A percentile compares a stretch with the other conserved stretches of the same genome.
Evolutionary conservation across 140 eudicot species (phyloP).

Genomic region (Artemisia princeps): DNA sequence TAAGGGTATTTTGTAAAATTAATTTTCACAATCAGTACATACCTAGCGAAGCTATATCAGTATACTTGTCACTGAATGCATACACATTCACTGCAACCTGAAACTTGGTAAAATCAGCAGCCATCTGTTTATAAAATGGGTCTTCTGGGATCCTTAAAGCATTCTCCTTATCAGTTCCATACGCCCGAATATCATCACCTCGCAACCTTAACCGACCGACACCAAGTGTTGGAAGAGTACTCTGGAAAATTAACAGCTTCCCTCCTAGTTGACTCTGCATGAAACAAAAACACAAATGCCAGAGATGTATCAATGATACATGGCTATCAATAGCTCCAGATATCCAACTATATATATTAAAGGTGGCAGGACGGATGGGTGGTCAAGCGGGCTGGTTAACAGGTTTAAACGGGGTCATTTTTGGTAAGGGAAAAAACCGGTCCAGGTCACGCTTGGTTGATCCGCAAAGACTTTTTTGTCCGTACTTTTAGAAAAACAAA

Average conservation of each 20-base stretch:
- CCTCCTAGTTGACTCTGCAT: slow-evolving; percentile 83
- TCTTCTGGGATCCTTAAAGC: slow-evolving; percentile 63
- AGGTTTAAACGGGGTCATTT: not conserved
- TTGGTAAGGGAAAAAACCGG: not conserved
- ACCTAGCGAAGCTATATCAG: slow-evolving; percentile 81
- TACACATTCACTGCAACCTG: slow-evolving; percentile 72
- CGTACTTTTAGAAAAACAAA: not conserved
- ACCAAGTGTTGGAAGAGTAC: slow-evolving; percentile 71
- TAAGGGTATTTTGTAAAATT: not conserved
- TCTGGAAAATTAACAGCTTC: slow-evolving; percentile 74
- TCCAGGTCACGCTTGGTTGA: not conserved
- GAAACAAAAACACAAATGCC: slow-evolving; percentile 8
- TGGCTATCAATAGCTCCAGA: slow-evolving; percentile 1
- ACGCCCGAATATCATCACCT: slow-evolving; percentile 71
- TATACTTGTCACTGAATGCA: slow-evolving; percentile 85
- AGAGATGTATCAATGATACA: slow-evolving; percentile 5
- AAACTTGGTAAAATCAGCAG: slow-evolving; percentile 80
- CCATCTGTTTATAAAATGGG: slow-evolving; percentile 88
- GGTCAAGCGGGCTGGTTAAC: not conserved
- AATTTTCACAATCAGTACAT: slow-evolving; percentile 10
- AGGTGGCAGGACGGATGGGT: not conserved
- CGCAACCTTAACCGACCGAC: slow-evolving; percentile 81
- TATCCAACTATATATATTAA: slow-evolving; percentile 2
- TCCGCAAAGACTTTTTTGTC: not conserved
- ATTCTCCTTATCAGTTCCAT: slow-evolving; percentile 83